These are phyloP conservation scores for Oryza coarctata DNA, from an alignment of 176 grass and related monocot genomes.

Conservation along the genomic window DNA sequence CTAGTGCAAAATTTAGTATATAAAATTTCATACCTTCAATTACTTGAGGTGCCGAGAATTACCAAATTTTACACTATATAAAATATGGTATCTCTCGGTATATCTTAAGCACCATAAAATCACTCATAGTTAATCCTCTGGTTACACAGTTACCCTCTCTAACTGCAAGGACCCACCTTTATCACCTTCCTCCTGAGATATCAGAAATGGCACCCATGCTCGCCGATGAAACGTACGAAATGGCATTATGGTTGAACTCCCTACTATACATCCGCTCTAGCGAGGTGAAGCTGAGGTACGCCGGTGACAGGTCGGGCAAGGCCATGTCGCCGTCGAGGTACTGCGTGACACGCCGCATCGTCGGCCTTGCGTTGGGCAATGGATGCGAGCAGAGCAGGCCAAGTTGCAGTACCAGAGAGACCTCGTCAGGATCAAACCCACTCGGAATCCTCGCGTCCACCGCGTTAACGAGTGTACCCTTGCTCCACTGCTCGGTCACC, in stretches of 20 bases:
- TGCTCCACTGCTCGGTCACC: slow-evolving; percentile 18
- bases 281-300: slow-evolving; percentile 14
- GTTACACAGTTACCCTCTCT: not conserved
- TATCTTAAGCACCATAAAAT: no score
- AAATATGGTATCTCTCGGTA: no score
- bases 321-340: slow-evolving; percentile 36
- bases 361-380: slow-evolving; percentile 36
- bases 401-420: slow-evolving; percentile 34
- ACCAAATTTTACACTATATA: no score
- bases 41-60: no score
- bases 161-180: not conserved
- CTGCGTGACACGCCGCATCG: slow-evolving; percentile 44
- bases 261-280: slow-evolving; percentile 17
- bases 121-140: not conserved
- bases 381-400: slow-evolving; percentile 52
- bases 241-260: not conserved
- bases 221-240: not conserved
- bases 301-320: slow-evolving; percentile 34
- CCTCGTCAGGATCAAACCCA: slow-evolving; percentile 8
- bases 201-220: slow-evolving; percentile 22
- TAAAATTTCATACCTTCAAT: no score
- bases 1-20: no score
- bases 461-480: not conserved
- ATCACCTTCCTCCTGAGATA: slow-evolving; percentile 37
- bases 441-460: slow-evolving; percentile 11